Evolutionary conservation across 2,329 filamentous ascomycete species (phyloP).

Genomic region (Colletotrichum filicis): DNA sequence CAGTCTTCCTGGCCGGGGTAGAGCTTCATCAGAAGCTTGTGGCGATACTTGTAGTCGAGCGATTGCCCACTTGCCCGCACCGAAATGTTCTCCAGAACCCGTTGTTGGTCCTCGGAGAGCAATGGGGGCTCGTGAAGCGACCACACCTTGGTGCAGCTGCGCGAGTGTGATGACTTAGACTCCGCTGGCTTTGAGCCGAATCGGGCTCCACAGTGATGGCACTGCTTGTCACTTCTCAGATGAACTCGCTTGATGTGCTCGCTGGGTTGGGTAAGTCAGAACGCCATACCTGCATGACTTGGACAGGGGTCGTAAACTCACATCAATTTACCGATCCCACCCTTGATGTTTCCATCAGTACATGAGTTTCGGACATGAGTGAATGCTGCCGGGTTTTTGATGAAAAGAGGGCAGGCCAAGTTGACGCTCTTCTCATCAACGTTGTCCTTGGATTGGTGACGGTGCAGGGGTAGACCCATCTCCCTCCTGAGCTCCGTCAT

Average conservation of each 20-base stretch:
- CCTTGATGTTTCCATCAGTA: constrained; percentile 33
- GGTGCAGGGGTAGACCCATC: constrained; percentile 24
- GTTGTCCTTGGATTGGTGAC: constrained; percentile 12
- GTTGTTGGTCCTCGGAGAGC: constrained; percentile 25
- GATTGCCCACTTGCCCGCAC: constrained; percentile 30
- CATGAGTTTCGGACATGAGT: constrained; percentile 31
- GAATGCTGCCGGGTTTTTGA: constrained; percentile 27
- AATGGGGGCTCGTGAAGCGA: constrained; percentile 23
- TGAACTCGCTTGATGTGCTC: constrained; percentile 33
- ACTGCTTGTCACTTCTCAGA: constrained; percentile 33
- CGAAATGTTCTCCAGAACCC: constrained; percentile 26
- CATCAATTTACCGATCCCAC: constrained; percentile 33
- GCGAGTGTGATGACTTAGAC: constrained; percentile 30
- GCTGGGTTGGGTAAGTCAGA: constrained; percentile 11
- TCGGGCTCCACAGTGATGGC: constrained; percentile 30
- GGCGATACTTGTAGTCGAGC: constrained; percentile 30
- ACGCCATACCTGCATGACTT: background rate
- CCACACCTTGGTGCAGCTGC: constrained; percentile 26
- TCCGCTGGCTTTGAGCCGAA: constrained; percentile 29
- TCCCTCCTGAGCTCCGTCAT: constrained; percentile 31
- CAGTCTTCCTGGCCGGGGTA: constrained; percentile 32
- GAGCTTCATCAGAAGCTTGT: constrained; percentile 33
- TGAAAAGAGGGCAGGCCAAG: constrained; percentile 31
- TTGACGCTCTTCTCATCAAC: constrained; percentile 34
- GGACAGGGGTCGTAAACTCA: background rate